Evolutionary conservation across 495 filamentous ascomycete species (phyloP).

Genomic region (Daldinia childiae): DNA sequence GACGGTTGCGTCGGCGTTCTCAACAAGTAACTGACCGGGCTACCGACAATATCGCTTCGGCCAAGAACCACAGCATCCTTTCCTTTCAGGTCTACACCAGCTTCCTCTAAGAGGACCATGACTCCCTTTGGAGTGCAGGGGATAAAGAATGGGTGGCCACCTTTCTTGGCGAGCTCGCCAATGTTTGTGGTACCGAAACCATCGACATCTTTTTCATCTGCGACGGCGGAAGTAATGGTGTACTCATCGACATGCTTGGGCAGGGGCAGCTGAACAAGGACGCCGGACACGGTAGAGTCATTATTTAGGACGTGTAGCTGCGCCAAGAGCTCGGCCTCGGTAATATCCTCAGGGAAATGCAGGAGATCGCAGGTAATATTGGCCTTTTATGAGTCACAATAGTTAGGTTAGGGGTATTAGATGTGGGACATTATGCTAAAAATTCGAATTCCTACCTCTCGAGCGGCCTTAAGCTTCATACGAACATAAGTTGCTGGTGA

Average conservation of each 20-base stretch:
- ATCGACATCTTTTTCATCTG: slow-evolving; percentile 96
- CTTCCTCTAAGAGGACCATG: slow-evolving; percentile 87
- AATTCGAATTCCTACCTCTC: slow-evolving; percentile 70
- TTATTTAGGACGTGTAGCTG: slow-evolving; percentile 84
- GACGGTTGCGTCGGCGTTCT: slow-evolving; percentile 95
- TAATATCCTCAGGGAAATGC: slow-evolving; percentile 80
- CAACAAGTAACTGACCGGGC: slow-evolving; percentile 92
- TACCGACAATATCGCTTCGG: slow-evolving; percentile 95
- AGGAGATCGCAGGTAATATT: slow-evolving; percentile 88
- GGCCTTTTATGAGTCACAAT: slow-evolving; percentile 63
- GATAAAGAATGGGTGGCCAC: slow-evolving; percentile 84
- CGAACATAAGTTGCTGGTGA: slow-evolving; percentile 91
- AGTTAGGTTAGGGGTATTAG: slow-evolving; percentile 26
- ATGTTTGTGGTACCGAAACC: slow-evolving; percentile 95
- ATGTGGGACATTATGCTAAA: neutral
- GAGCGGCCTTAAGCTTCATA: slow-evolving; percentile 98
- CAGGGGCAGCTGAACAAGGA: slow-evolving; percentile 91
- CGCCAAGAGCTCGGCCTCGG: slow-evolving; percentile 86
- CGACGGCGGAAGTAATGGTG: slow-evolving; percentile 85
- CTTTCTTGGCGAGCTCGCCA: slow-evolving; percentile 93
- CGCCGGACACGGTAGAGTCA: slow-evolving; percentile 86
- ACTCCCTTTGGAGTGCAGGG: slow-evolving; percentile 98
- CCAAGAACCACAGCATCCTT: slow-evolving; percentile 96
- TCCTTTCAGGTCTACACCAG: slow-evolving; percentile 81
- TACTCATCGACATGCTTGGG: slow-evolving; percentile 91